Evolutionary conservation across 805 yeast species (phyloP), one percentile per base, ranked within the genome.

Genomic region (Candida sanyiensis): DNA sequence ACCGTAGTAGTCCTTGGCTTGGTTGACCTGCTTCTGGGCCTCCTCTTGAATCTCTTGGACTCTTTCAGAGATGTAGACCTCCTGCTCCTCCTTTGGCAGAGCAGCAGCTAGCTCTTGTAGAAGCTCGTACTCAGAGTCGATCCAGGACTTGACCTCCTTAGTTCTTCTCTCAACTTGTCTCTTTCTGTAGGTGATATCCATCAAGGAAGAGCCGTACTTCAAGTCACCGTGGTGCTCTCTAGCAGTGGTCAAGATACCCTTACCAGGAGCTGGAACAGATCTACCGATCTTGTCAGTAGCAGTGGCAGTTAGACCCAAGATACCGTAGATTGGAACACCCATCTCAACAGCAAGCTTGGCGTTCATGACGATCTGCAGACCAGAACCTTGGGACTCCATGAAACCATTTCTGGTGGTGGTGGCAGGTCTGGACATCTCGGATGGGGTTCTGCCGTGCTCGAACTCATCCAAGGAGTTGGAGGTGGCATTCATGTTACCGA

Each of bases 371-470:
- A 93, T 81, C 73, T 93, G 97, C 53, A 86, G 83, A 79, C 99
- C 99, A 38, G 97, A 78, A 74, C 99, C 99, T 69, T 93, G 99
- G 28, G 98, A 82, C 74, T 93, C 99, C 97, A 93, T 93, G 73
- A 93, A 93, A 54, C 99, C 99, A 54, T 82, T 75, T 75, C 99
- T 85, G 33, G 95, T 72, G 29, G 97, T 83, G 38, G 99, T 89
- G 39, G 97, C 76, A 42, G 99, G 99, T 70, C 99, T 84, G 20
- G 97, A 90, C 97, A 93, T 93, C 67, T 93, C 98, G 43, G 82
- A 73, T 52, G 99, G 97, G 37, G 97, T 86, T 72, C 99, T 86
- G 49, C 99, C 99, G 51, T 86, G 93, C 35, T 76, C 95, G 51
- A 83, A 72, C 69, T 93, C 99, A 44, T 80, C 86, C 43, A 76